phyloP scores from a whole-genome alignment of 2,329 filamentous ascomycete species.

The Pyrenophora graminea region DNA sequence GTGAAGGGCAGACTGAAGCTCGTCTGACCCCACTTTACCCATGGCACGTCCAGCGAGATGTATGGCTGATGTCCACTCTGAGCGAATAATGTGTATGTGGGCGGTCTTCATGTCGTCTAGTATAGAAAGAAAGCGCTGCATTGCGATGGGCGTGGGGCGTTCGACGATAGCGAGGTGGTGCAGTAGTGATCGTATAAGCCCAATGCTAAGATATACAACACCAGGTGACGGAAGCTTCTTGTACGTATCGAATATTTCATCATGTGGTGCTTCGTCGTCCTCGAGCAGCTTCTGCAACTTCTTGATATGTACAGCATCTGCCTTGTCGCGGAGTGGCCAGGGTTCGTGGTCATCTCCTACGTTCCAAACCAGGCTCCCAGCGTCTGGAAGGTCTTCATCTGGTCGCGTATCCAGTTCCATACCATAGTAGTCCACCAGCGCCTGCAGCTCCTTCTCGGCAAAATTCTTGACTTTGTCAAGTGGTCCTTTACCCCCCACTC shows the following conservation, averaged over 20 bases:
- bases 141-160: slow-evolving; percentile 58
- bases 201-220: slow-evolving; percentile 54
- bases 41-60: slow-evolving; percentile 77
- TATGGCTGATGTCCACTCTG: slow-evolving; percentile 85
- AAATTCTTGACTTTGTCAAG: slow-evolving; percentile 36
- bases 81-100: slow-evolving; percentile 67
- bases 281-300: slow-evolving; percentile 47
- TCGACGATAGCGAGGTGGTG: slow-evolving; percentile 68
- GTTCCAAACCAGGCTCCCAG: slow-evolving; percentile 36
- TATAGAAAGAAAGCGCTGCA: slow-evolving; percentile 81
- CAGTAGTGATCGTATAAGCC: slow-evolving; percentile 66
- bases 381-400: slow-evolving; percentile 40
- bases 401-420: slow-evolving; percentile 27
- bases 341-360: slow-evolving; percentile 39
- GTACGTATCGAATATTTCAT: slow-evolving; percentile 59
- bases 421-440: slow-evolving; percentile 56
- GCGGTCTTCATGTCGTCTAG: slow-evolving; percentile 80
- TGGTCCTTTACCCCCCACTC: slow-evolving; percentile 19
- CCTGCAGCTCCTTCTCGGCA: slow-evolving; percentile 51
- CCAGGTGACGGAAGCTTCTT: slow-evolving; percentile 58
- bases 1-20: slow-evolving; percentile 71
- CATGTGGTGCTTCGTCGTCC: slow-evolving; percentile 50
- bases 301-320: slow-evolving; percentile 44
- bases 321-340: slow-evolving; percentile 37
- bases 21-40: slow-evolving; percentile 58